Percentiles rank a stretch among this genome's conserved stretches.
Conservation (phyloP, 345 rosid species). For the Eucalyptus rudis region DNA sequence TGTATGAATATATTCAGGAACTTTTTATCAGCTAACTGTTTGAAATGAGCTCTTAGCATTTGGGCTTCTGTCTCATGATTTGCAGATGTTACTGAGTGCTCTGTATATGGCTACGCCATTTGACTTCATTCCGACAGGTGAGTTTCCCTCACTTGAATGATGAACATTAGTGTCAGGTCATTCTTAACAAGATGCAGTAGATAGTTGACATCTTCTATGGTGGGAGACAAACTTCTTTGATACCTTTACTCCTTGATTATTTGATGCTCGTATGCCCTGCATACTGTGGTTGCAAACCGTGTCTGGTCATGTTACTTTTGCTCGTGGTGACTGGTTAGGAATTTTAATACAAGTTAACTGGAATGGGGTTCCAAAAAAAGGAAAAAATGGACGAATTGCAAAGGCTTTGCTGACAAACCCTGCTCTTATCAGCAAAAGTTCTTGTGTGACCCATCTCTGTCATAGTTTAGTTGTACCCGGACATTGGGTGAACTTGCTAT, state of each 20-base stretch:
- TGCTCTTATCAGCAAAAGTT: not conserved
- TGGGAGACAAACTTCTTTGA: not conserved
- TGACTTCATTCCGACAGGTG: constrained; percentile 67
- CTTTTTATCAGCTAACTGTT: not conserved
- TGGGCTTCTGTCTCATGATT: not conserved
- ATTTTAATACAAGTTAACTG: not conserved
- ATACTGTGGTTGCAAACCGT: not conserved
- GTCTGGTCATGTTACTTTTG: not conserved
- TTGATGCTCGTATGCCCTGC: not conserved
- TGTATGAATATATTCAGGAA: not conserved
- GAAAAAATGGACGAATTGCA: not conserved
- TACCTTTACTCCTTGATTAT: not conserved
- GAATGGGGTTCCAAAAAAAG: not conserved
- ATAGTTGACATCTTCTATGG: not conserved
- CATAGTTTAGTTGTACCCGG: not conserved
- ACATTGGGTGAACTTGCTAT: not conserved
- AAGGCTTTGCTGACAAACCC: not conserved
- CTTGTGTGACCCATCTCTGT: not conserved
- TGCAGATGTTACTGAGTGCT: constrained; percentile 53
- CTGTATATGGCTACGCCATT: constrained; percentile 57
- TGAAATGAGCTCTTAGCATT: not conserved
- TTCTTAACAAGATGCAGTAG: not conserved
- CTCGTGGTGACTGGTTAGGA: not conserved
- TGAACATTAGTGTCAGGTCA: not conserved
- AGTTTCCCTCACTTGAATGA: not conserved